phyloP scores from a whole-genome alignment of 345 rosid species.

The Populus simonii region DNA sequence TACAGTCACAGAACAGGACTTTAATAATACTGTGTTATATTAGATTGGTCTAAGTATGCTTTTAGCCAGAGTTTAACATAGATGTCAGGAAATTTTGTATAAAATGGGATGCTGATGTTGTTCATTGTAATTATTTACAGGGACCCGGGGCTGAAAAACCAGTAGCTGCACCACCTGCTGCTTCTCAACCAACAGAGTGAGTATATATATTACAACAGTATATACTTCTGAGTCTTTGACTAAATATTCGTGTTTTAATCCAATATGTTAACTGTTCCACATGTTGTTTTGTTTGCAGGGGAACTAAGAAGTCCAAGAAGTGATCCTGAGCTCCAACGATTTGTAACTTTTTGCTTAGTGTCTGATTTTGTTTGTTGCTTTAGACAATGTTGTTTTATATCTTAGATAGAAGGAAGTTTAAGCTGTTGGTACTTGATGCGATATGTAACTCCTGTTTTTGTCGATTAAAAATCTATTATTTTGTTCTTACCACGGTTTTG shows the following conservation, averaged over 20 bases:
- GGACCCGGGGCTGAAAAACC: slow-evolving; percentile 24
- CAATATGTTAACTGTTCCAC: neutral
- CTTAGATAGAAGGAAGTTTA: slow-evolving; percentile 4
- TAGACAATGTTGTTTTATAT: slow-evolving; percentile 5
- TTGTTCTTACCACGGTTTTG: neutral
- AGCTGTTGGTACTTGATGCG: neutral
- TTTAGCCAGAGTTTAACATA: neutral
- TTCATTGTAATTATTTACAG: slow-evolving; percentile 4
- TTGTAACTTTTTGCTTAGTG: neutral
- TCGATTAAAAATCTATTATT: neutral
- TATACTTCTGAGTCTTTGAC: too few species aligned
- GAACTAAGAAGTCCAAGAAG: slow-evolving; percentile 23
- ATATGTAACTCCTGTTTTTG: neutral
- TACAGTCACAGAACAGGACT: neutral
- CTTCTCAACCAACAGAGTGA: slow-evolving; percentile 19
- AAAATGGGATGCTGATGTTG: neutral
- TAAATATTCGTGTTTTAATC: neutral
- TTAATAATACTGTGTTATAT: neutral
- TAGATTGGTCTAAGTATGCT: neutral
- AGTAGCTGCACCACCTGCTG: slow-evolving; percentile 15
- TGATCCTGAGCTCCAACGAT: slow-evolving; percentile 1
- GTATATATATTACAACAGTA: neutral
- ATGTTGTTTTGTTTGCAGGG: neutral
- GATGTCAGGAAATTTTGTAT: neutral
- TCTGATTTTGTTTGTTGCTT: neutral